Percentiles rank a stretch among this genome's conserved stretches.
Evolutionary conservation across 2,329 filamentous ascomycete species (phyloP).

Genomic region (Diaporthe australafricana): DNA sequence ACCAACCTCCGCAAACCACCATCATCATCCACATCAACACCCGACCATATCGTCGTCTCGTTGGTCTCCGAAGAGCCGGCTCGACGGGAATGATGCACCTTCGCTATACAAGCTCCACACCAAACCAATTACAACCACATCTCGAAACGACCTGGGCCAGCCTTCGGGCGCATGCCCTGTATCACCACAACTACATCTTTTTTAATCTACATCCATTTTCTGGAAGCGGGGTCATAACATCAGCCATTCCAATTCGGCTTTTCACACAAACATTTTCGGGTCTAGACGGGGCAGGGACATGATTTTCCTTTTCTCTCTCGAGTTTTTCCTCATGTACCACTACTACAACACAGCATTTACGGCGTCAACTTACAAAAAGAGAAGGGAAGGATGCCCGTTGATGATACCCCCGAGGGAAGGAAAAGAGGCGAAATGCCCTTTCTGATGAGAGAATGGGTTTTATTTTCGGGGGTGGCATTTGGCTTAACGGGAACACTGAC

Average conservation of each 20-base stretch:
- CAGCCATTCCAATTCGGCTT: conserved; percentile 38
- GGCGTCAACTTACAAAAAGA: conserved; percentile 33
- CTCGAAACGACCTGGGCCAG: conserved; percentile 37
- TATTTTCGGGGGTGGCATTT: conserved; percentile 6
- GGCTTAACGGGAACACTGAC: not conserved
- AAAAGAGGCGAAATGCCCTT: conserved; percentile 30
- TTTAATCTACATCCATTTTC: conserved; percentile 31
- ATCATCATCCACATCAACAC: conserved; percentile 9
- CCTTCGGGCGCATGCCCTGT: conserved; percentile 28
- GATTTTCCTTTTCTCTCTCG: conserved; percentile 30
- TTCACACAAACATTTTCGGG: conserved; percentile 12
- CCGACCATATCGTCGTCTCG: conserved; percentile 13
- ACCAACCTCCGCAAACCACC: conserved; percentile 4
- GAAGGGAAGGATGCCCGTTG: conserved; percentile 36
- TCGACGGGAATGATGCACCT: conserved; percentile 37
- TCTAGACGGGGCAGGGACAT: not conserved
- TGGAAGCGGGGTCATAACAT: conserved; percentile 26
- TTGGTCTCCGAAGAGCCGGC: conserved; percentile 33
- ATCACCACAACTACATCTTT: conserved; percentile 34
- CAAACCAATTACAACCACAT: not conserved
- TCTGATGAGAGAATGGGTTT: conserved; percentile 15
- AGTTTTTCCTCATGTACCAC: conserved; percentile 36
- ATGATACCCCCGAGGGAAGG: conserved; percentile 37
- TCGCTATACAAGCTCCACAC: conserved; percentile 34
- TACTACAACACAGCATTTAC: conserved; percentile 36